phyloP scores from a whole-genome alignment of 2,329 filamentous ascomycete species.

The Esteya vermicola region DNA sequence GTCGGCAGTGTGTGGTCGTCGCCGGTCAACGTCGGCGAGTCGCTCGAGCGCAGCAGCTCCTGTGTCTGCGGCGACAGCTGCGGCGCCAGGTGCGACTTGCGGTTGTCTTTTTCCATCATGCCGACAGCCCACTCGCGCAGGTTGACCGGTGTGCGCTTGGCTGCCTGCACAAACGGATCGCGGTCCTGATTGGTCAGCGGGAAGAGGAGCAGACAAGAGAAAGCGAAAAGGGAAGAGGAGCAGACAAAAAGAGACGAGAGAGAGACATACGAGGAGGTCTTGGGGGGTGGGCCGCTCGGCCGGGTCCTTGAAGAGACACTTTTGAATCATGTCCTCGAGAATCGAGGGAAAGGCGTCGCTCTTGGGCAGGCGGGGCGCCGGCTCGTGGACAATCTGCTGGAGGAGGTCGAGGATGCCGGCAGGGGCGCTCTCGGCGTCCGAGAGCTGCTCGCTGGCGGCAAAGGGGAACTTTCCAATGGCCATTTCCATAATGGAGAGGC shows the following conservation, averaged over 20 bases:
- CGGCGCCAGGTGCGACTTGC: constrained; percentile 82
- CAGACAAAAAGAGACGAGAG: too few species aligned
- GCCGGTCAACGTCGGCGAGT: constrained; percentile 40
- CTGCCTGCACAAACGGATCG: constrained; percentile 89
- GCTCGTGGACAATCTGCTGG: constrained; percentile 95
- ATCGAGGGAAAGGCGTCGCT: constrained; percentile 95
- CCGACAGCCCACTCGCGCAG: constrained; percentile 85
- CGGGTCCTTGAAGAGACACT: constrained; percentile 82
- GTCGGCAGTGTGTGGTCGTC: constrained; percentile 37
- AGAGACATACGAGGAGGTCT: constrained; percentile 68
- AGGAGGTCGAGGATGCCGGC: constrained; percentile 91
- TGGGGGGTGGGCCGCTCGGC: constrained; percentile 82
- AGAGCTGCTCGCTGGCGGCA: constrained; percentile 54
- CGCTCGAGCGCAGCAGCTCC: constrained; percentile 53
- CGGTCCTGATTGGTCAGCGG: constrained; percentile 46
- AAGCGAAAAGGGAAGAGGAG: too few species aligned
- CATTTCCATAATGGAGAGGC: constrained; percentile 87
- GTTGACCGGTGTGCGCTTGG: constrained; percentile 91
- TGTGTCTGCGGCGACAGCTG: constrained; percentile 66
- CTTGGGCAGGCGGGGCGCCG: constrained; percentile 83
- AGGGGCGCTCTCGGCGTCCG: constrained; percentile 66
- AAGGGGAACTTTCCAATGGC: constrained; percentile 97
- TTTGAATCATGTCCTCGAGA: constrained; percentile 91
- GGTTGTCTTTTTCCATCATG: constrained; percentile 89
- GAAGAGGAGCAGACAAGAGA: too few species aligned